Base-by-base conservation (phyloP, 305 asterid genomes). In the Salvia sclarea region DNA sequence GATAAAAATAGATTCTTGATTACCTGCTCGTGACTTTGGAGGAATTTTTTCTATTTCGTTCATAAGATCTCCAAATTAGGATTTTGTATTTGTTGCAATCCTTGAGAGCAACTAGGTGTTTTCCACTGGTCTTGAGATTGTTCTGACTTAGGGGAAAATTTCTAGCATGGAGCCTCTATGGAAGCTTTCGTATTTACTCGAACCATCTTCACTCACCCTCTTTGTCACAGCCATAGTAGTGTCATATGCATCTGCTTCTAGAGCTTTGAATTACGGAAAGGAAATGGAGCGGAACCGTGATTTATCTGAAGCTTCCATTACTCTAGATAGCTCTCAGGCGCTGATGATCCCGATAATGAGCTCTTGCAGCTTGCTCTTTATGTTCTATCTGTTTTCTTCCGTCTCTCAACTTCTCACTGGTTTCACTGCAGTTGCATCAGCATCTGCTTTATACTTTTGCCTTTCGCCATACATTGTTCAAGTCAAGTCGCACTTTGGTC, bases 271-370 rank as follows among this genome's bases (percentile, higher is more conserved):
- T 64, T 83, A 88, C 55, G 97, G 95, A 41, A 93, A 93, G 71
- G 98, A 90, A 79, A 93, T 93, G 97, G 98, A 93, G 80, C 72
- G 80, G 43, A 93, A 90, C 55, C 89, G 92, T 24, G 98, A 93
- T 80, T 74, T 91, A 8, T 86, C 88, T 10, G 97, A 93, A 82
- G 96, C 95, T 61, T 85, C 96, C 58, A 93, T 93, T 54, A 93
- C 97, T 64, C 82, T 90, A 70, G 98, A 90, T 78, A 82, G 88
- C 68, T 90, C 98, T 30, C 98, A 93, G 76, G 98, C 98, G 14
- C 69, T 93, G 66, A 88, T 93, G 98, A 93, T 93, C 61, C 98
- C 98, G 0, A 25, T 93, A 66, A 86, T 93, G 94, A 93, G 98
- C 84, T 93, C 98, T 61, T 93, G 89, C 85, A 90, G 98, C 82